phyloP scores from a whole-genome alignment of 2,329 filamentous ascomycete species.

The Monilinia fructigena region DNA sequence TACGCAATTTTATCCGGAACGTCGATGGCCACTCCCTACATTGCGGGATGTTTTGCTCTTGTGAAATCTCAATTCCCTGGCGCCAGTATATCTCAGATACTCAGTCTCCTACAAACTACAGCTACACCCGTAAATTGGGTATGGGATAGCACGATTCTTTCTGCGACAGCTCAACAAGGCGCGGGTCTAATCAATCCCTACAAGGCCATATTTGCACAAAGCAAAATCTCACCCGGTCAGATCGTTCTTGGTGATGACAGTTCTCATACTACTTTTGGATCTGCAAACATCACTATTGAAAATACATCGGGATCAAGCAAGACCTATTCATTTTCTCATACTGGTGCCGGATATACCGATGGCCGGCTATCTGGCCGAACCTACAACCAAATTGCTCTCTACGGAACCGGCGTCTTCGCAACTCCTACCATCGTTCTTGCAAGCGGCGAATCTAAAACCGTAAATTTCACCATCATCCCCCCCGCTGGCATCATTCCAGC shows the following conservation, averaged over 20 bases:
- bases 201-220: slow-evolving; percentile 36
- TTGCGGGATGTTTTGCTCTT: slow-evolving; percentile 41
- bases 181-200: slow-evolving; percentile 41
- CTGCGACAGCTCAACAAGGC: slow-evolving; percentile 41
- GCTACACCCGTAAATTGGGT: slow-evolving; percentile 36
- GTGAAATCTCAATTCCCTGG: slow-evolving; percentile 40
- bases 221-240: slow-evolving; percentile 32
- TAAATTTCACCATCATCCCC: slow-evolving; percentile 30
- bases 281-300: slow-evolving; percentile 35
- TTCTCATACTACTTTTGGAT: slow-evolving; percentile 22
- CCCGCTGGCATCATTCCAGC: slow-evolving; percentile 27
- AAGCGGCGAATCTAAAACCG: slow-evolving; percentile 26
- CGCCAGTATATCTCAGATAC: slow-evolving; percentile 36
- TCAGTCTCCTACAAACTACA: slow-evolving; percentile 39
- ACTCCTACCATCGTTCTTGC: slow-evolving; percentile 29
- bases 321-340: slow-evolving; percentile 34
- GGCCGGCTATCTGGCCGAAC: slow-evolving; percentile 26
- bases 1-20: slow-evolving; percentile 43
- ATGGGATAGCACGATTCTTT: slow-evolving; percentile 36
- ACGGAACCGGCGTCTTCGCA: slow-evolving; percentile 32
- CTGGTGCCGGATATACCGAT: slow-evolving; percentile 34
- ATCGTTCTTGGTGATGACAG: slow-evolving; percentile 29
- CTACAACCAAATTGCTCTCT: slow-evolving; percentile 31
- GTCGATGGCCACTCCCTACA: slow-evolving; percentile 43
- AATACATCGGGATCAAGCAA: slow-evolving; percentile 30